A percentile compares a stretch with the other conserved stretches of the same genome.
Conservation (phyloP, 2,329 filamentous ascomycete species). For the Aspergillus ruber region DNA sequence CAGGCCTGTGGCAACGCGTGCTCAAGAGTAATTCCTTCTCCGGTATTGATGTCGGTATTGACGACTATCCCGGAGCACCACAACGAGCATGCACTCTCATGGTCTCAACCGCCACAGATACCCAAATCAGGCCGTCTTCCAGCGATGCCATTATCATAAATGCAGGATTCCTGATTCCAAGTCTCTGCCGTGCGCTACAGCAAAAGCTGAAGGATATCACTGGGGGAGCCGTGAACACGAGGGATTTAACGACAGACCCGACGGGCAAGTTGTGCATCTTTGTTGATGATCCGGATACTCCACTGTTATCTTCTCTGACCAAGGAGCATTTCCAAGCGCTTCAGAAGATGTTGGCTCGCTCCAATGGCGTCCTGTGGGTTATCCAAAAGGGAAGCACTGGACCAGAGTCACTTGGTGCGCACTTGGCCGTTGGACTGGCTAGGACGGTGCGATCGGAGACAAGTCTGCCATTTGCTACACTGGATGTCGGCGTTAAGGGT, state of each 20-base stretch:
- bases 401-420: constrained; percentile 14
- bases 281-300: constrained; percentile 12
- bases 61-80: background rate
- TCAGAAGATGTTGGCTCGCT: constrained; percentile 13
- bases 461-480: background rate
- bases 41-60: constrained; percentile 15
- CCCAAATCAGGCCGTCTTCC: background rate
- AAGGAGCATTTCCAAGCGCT: constrained; percentile 9
- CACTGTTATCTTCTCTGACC: constrained; percentile 11
- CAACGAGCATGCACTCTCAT: background rate
- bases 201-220: background rate
- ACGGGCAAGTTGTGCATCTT: constrained; percentile 5
- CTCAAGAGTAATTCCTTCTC: constrained; percentile 21
- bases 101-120: background rate
- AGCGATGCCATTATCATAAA: background rate
- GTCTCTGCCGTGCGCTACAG: background rate
- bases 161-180: background rate
- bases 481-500: background rate
- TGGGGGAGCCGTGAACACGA: background rate
- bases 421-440: constrained; percentile 22
- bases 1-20: constrained; percentile 16
- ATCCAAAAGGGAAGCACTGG: constrained; percentile 6
- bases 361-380: constrained; percentile 18
- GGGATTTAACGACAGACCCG: background rate
- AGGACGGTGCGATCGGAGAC: constrained; percentile 16